phyloP scores from a whole-genome alignment of 768 basidiomycete species.

The Boletus barrowsii region DNA sequence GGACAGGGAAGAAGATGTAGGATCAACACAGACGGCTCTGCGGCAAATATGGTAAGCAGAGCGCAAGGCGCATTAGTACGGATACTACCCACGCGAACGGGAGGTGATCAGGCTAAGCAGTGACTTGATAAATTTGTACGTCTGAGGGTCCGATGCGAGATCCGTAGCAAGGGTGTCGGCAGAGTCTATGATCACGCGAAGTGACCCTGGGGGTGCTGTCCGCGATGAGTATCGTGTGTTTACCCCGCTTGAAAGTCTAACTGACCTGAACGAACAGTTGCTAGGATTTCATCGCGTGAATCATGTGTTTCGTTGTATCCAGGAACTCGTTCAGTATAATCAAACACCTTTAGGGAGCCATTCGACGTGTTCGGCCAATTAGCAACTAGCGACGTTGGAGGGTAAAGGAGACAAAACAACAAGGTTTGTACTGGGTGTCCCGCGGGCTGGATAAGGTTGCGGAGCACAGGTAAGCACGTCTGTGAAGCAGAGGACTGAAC shows the following conservation, averaged over 20 bases:
- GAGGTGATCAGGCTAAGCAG: conserved; percentile 43
- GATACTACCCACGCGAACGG: conserved; percentile 45
- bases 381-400: conserved; percentile 46
- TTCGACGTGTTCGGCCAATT: conserved; percentile 18
- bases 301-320: conserved; percentile 46
- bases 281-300: conserved; percentile 37
- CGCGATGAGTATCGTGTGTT: conserved; percentile 3
- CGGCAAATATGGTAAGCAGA: conserved; percentile 7
- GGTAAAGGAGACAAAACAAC: conserved; percentile 57
- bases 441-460: conserved; percentile 37
- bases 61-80: background rate
- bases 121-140: conserved; percentile 50
- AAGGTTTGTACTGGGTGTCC: conserved; percentile 30
- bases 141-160: conserved; percentile 48
- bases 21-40: conserved; percentile 57
- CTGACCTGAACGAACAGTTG: conserved; percentile 39
- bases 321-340: conserved; percentile 51
- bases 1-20: conserved; percentile 53
- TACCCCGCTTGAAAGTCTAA: background rate
- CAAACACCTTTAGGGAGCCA: conserved; percentile 38
- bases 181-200: conserved; percentile 71
- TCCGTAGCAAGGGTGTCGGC: conserved; percentile 63
- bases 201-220: conserved; percentile 42
- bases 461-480: conserved; percentile 54
- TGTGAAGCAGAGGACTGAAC: conserved; percentile 61